Base-by-base conservation (phyloP, 768 basidiomycete genomes). In the Agaricus blazei region DNA sequence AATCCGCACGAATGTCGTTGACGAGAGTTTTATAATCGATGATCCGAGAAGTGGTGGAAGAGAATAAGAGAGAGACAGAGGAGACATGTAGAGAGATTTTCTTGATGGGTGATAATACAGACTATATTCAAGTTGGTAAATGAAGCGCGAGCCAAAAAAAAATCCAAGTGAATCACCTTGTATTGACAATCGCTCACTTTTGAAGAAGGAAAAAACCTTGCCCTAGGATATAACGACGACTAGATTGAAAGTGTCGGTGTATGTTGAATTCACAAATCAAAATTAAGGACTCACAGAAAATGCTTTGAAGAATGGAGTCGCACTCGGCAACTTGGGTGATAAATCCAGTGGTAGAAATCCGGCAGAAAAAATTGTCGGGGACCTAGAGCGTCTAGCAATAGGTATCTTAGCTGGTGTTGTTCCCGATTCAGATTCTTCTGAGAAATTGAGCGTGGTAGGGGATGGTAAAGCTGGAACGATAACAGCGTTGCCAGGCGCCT, bases 201-300 rank as follows among this genome's bases (percentile, higher is more conserved):
- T 29, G 64, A 59, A 53, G 71, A 64, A 34, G 74, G 73, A 29
- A 63, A 62, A 48, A 65, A 62, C 51, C 70, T 72, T 59, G 76
- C 74, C 45, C 75, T 71, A 43, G 75, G 70, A 2, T 77, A 71
- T 54, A 80, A 76, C 1, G 80, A 77, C 12, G 77, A 75, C 80
- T 82, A 41, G 28, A 31, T 28, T 11, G 34, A 37, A 48, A 34
- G 2, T 37, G 19, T 56, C 26, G 38, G 45, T n/a, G 24, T 47
- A 46, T 48, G 45, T 52, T 26, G 58, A n/a, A 11, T 44, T 57
- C 29, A 40, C 29, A 40, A 4, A 3, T 2, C 58, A 57, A 26
- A 19, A 15, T 4, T 43, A 26, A 15, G 19, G 11, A 64, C 73
- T 57, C 51, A 81, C 81, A 46, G 77, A 78, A 49, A 78, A 67